Evolutionary conservation across 139 green algal species (phyloP).

Genomic region (Asterochloris erici): DNA sequence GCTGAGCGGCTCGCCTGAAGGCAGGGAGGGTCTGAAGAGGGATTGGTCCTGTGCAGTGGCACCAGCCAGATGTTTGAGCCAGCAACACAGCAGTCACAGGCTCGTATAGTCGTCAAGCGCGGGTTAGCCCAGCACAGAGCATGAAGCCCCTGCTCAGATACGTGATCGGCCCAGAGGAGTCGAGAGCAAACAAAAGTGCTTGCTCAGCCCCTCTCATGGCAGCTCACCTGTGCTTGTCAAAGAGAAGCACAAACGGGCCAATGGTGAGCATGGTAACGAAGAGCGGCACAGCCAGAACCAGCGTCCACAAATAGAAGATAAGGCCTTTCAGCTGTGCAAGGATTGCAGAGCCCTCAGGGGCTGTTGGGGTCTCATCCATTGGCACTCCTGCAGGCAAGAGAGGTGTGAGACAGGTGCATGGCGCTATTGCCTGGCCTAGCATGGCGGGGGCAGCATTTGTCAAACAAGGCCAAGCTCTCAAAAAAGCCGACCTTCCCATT

Average conservation of each 20-base stretch:
- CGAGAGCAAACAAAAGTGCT: too few relatives aligned
- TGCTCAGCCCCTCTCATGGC: neutral
- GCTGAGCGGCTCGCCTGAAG: conserved; percentile 58
- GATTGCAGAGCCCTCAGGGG: conserved; percentile 1
- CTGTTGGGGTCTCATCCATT: too few relatives aligned
- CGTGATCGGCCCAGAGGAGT: neutral
- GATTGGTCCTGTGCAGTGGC: neutral
- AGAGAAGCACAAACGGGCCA: conserved; percentile 64
- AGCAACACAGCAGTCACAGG: too few relatives aligned
- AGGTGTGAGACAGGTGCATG: too few relatives aligned
- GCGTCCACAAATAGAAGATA: conserved; percentile 78
- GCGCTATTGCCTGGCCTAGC: too few relatives aligned
- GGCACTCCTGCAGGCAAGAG: too few relatives aligned
- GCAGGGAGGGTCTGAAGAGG: neutral
- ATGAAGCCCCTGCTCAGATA: neutral
- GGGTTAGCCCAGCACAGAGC: too few relatives aligned
- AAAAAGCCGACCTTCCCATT: too few relatives aligned
- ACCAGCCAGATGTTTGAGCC: neutral
- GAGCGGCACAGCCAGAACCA: conserved; percentile 76
- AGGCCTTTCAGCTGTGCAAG: conserved; percentile 41
- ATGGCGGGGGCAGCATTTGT: too few relatives aligned
- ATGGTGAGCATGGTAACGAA: conserved; percentile 83
- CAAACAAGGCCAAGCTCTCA: too few relatives aligned
- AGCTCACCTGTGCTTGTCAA: conserved; percentile 76
- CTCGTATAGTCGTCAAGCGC: too few relatives aligned